phyloP scores from a whole-genome alignment of 345 rosid genomes.

The Kandelia obovata region DNA sequence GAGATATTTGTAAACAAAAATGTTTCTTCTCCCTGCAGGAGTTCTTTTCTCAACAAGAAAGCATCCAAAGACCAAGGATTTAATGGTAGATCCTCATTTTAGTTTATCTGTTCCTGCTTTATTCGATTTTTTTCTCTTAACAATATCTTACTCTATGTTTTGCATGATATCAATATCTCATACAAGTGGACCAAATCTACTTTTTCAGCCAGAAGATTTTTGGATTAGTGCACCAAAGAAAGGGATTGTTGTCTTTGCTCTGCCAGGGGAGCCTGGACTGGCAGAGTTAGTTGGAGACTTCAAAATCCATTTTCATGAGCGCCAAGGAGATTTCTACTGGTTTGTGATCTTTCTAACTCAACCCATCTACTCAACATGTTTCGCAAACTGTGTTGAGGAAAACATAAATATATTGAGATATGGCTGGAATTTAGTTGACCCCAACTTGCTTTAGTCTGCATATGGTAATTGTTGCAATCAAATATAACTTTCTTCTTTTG shows the following conservation, averaged over 20 bases:
- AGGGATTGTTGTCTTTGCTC: constrained; percentile 78
- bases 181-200: constrained; percentile 8
- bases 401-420: background rate
- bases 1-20: constrained; percentile 1
- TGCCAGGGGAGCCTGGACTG: constrained; percentile 92
- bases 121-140: background rate
- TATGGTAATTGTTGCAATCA: too few relatives aligned
- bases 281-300: constrained; percentile 76
- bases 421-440: too few relatives aligned
- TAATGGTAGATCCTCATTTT: constrained; percentile 45
- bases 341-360: constrained; percentile 20
- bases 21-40: constrained; percentile 41
- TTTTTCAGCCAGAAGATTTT: constrained; percentile 80
- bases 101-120: constrained; percentile 6
- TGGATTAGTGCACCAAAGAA: constrained; percentile 84
- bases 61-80: constrained; percentile 77
- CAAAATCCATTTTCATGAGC: constrained; percentile 82
- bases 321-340: constrained; percentile 95
- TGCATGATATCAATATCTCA: constrained; percentile 12
- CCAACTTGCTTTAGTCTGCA: too few relatives aligned
- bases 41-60: constrained; percentile 71
- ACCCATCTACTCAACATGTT: background rate
- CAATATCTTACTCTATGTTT: constrained; percentile 2
- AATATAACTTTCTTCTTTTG: background rate
- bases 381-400: background rate